A percentile compares a stretch with the other conserved stretches of the same genome.
Conservation (phyloP, 495 filamentous ascomycete genomes). For the Lasiosphaeria hispida region DNA sequence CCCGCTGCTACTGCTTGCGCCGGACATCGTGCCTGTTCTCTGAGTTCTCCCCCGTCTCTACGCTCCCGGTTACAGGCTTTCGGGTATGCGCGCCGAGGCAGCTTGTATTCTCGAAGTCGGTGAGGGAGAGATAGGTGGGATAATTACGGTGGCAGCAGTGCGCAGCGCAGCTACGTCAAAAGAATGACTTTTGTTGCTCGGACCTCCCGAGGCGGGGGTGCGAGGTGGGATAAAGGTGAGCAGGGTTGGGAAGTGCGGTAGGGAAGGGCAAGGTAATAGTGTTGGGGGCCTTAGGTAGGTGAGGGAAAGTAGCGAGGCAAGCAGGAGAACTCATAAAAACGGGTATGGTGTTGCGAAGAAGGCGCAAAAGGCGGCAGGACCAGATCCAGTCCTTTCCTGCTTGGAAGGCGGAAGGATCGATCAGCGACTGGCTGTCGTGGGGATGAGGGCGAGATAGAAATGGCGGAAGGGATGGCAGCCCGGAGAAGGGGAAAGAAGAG, state of each 20-base stretch:
- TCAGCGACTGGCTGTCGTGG: not conserved
- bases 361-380: not conserved
- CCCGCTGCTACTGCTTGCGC: too few species aligned
- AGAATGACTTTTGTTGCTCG: slow-evolving; percentile 10
- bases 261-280: not conserved
- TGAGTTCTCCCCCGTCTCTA: too few species aligned
- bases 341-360: not conserved
- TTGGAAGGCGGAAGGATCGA: not conserved
- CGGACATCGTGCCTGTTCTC: too few species aligned
- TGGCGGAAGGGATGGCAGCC: too few species aligned
- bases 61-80: too few species aligned
- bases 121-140: too few species aligned
- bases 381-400: not conserved
- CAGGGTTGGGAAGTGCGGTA: not conserved
- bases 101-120: too few species aligned
- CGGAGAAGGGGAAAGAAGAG: not conserved
- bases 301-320: not conserved
- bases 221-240: not conserved
- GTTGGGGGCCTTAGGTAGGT: not conserved
- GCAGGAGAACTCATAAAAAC: not conserved
- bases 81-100: too few species aligned
- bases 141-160: too few species aligned
- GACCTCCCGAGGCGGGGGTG: slow-evolving; percentile 8
- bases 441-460: not conserved
- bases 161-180: not conserved